Evolutionary conservation across 2,329 filamentous ascomycete genomes (phyloP), one percentile per base, ranked within the genome.

Genomic region (Aspergillus spinulosporus): DNA sequence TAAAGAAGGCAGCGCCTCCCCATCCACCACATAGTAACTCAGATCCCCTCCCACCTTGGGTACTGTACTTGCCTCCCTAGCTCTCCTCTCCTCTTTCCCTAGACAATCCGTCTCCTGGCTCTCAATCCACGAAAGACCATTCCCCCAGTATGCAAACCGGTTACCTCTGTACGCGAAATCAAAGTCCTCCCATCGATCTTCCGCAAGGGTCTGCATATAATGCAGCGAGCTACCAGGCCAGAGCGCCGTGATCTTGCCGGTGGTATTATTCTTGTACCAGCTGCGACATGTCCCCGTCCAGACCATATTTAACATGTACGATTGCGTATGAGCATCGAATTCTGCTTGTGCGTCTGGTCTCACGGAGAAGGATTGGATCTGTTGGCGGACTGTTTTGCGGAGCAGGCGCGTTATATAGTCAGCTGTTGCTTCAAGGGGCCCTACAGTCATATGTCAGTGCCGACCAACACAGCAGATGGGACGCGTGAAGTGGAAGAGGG

Each of bases 321-420:
- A 60, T 45, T 73, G 67, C 44, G 70, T 67, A 53, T 55, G 50
- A 2, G 60, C 64, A 45, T 68, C 68, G 28, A 74, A 70, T 8
- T 74, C 68, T 45, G 72, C 61, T 5, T 72, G 59, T 11, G 71
- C 71, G 4, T 73, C 69, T 40, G 68, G 64, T 54, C 67, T 71
- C 11, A 73, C 68, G 46, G 68, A 70, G 21, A 76, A 70, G 21
- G 66, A 69, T 40, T 64, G 72, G 66, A 76, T 52, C 47, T 31
- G 58, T 56, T 43, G 54, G 55, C 42, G 51, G 72, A 62, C 74
- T 68, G 57, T 75, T 63, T 3, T 67, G 60, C 59, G 75, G 26
- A 72, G 59, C 15, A 68, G 75, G 7, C 74, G 78, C 64, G 79
- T 76, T 51, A 78, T 76, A 28, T 58, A 66, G 0, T 74, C 76